Evolutionary conservation across 164 flowering plant genomes (phyloP), one percentile per base, ranked within the genome.

Genomic region (Berberis thunbergii): DNA sequence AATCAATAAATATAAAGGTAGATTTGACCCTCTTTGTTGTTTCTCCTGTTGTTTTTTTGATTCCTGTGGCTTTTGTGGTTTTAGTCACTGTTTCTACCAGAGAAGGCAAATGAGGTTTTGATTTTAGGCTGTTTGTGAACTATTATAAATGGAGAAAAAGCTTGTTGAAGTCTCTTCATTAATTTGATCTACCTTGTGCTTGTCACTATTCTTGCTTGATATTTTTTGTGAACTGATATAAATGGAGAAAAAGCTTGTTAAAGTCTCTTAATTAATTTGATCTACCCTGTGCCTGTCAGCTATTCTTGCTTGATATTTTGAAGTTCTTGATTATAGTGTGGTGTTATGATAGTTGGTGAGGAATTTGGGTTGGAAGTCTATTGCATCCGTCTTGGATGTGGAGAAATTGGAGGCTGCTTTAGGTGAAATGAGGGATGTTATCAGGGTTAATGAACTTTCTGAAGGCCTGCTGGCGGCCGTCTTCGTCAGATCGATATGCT

Each of bases 371-470:
- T 48, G 59, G 63, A 62, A 13, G 67, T 46, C 2, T 60, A 57
- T 66, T 48, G 45, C 57, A 63, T 68, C 73, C 64, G 56, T 73
- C 11, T 60, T 75, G 77, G 79, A 85, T 81, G 87, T 72, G 78
- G 83, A 74, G 72, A 71, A 67, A 62, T 64, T 52, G 64, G 80
- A 63, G 79, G 80, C 69, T 66, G 44, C 66, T 75, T 65, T 79
- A 71, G 86, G 59, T 78, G 91, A 84, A 72, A 86, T 86, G 91
- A 86, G 92, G 87, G 81, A 86, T 86, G 92, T 74, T 86, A 81
- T 74, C 82, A 41, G 77, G 63, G 70, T 78, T 84, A 76, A 79
- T 86, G 84, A 86, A 81, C 75, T 61, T 83, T 76, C 73, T 83
- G 76, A 76, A 73, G 78, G 77, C 83, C 76, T 86, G 92, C 67